These are phyloP conservation scores for Leccinum pachyderme DNA, from an alignment of 1,284 basidiomycete species.

Conservation along the genomic window DNA sequence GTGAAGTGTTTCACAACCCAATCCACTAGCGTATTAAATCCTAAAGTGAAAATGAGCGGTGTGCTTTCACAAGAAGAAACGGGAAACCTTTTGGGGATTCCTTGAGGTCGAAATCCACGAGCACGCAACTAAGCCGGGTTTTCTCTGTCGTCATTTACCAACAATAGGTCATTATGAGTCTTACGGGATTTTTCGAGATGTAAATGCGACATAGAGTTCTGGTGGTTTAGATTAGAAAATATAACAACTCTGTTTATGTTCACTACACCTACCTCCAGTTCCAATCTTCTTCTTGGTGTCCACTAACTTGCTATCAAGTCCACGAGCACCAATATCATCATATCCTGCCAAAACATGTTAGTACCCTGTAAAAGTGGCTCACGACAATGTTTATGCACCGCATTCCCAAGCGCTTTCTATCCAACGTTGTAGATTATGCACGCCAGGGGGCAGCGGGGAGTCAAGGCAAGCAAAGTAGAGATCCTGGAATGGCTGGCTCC, in stretches of 20 bases:
- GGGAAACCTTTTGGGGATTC: slow-evolving; percentile 40
- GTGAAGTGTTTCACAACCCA: slow-evolving; percentile 72
- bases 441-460: slow-evolving; percentile 57
- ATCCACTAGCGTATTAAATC: slow-evolving; percentile 45
- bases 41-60: slow-evolving; percentile 3
- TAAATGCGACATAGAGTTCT: slow-evolving; percentile 57
- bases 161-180: slow-evolving; percentile 23
- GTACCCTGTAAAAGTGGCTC: neutral
- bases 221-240: slow-evolving; percentile 2
- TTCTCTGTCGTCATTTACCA: neutral
- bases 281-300: slow-evolving; percentile 78
- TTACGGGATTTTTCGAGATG: slow-evolving; percentile 75
- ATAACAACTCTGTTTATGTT: neutral
- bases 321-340: slow-evolving; percentile 62
- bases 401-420: slow-evolving; percentile 78
- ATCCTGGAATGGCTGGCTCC: slow-evolving; percentile 60
- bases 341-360: slow-evolving; percentile 50
- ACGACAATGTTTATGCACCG: slow-evolving; percentile 39
- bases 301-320: slow-evolving; percentile 58
- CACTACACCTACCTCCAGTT: slow-evolving; percentile 53
- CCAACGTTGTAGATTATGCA: slow-evolving; percentile 72
- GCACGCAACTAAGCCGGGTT: slow-evolving; percentile 43
- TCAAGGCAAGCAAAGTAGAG: slow-evolving; percentile 61
- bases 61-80: neutral
- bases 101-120: slow-evolving; percentile 60